Base-by-base conservation (phyloP, 371 early-diverging fungal species). In the Apophysomyces trapeziformis region DNA sequence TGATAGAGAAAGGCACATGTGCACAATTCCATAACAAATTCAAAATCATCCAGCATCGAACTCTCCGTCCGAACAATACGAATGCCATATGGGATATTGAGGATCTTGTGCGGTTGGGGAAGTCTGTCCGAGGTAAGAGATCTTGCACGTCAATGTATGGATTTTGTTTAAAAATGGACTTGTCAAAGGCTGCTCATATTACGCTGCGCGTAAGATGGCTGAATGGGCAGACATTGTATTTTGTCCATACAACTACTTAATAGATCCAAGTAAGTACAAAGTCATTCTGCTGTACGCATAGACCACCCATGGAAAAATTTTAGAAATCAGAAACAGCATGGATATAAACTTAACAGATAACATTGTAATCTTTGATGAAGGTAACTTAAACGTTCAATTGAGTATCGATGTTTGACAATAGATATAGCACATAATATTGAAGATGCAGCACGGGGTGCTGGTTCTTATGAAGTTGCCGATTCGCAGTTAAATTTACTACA, bases 191-290 rank as follows among this genome's bases (percentile, higher is more conserved):
- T 98, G 98, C 58, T 93, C 98, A 1, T 98, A 96, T 72, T 98
- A 82, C 75, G 86, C 92, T 7, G 64, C 94, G 1, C 77, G 90
- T 59, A 85, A 87, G 3, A 18, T 86, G 13, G 76, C 83, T 8
- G 78, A 77, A 16, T 61, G 68, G 5, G 93, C 95, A 8, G 92
- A 95, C 35, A 76, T 98, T 7, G 76, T 96, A 1, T 95, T 97
- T 68, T 88, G 93, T 38, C 98, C 98, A 0, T 98, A 98, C 77
- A 97, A 95, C 68, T 98, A 96, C 70, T 77, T 98, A 0, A 82
- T 98, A 18, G 93, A 96, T 77, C 86, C 92, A 5, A 61, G 79
- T 76, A 80, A 81, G 72, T 60, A 2, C 44, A 14, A 5, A 13
- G 32, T 26, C 32, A 26, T 26, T 2, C 2, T 26, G 32, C 32